Percentiles rank a stretch among this genome's conserved stretches.
Conservation (phyloP, 1,284 basidiomycete genomes). For the Schizophyllum commune region DNA sequence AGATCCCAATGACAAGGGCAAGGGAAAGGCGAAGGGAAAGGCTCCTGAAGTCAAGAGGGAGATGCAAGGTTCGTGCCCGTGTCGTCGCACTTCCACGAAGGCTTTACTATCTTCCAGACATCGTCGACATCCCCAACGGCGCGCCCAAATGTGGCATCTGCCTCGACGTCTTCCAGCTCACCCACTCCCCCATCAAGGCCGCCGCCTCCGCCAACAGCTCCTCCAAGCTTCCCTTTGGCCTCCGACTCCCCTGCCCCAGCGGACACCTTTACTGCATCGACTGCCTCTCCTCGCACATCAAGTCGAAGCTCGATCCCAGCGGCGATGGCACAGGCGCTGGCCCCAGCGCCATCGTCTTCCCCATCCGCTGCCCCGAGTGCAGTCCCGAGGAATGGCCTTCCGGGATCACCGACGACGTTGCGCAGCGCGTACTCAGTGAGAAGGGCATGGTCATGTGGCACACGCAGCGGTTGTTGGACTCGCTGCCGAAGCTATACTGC, state of each 20-base stretch:
- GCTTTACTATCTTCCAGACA: neutral
- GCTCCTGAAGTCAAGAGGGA: neutral
- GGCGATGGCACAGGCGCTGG: slow-evolving; percentile 21
- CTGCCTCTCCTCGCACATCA: slow-evolving; percentile 28
- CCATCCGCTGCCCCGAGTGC: slow-evolving; percentile 33
- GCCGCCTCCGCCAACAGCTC: slow-evolving; percentile 28
- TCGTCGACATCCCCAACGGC: neutral
- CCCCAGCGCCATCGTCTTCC: slow-evolving; percentile 24
- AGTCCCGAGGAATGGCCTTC: slow-evolving; percentile 21
- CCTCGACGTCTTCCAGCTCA: slow-evolving; percentile 28
- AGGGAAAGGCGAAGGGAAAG: slow-evolving; percentile 16
- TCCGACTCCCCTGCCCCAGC: slow-evolving; percentile 27
- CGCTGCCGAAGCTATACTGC: slow-evolving; percentile 29
- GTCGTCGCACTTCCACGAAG: neutral
- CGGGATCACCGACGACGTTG: slow-evolving; percentile 29
- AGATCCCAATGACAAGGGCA: slow-evolving; percentile 28
- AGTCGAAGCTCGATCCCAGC: slow-evolving; percentile 28
- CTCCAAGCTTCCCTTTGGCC: slow-evolving; percentile 26
- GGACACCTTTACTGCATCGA: slow-evolving; percentile 30
- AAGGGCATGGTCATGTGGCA: slow-evolving; percentile 27
- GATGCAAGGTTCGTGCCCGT: neutral
- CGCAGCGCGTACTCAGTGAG: slow-evolving; percentile 23
- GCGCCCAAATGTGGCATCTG: slow-evolving; percentile 30
- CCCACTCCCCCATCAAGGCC: slow-evolving; percentile 27
- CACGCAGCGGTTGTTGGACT: slow-evolving; percentile 29